Evolutionary conservation across 441 rosid genomes (phyloP).

Genomic region (Gossypium aridum): DNA sequence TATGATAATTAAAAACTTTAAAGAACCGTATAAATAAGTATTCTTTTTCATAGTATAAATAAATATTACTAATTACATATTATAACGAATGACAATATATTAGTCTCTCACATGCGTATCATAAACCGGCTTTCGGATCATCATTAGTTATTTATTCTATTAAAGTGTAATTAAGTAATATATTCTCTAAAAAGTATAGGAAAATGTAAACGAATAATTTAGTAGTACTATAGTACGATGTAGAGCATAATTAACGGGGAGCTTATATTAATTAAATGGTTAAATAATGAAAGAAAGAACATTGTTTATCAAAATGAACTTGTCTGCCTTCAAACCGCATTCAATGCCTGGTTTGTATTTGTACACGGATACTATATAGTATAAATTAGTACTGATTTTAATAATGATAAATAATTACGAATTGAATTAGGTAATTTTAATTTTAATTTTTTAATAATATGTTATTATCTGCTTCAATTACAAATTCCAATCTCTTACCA

Average conservation of each 20-base stretch:
- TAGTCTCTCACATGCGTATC: not conserved
- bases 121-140: not conserved
- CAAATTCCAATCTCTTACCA: no score
- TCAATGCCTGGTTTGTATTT: not conserved
- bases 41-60: not conserved
- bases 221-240: not conserved
- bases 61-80: not conserved
- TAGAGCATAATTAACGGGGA: not conserved
- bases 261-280: not conserved
- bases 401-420: no score
- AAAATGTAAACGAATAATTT: constrained; percentile 1
- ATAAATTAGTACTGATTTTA: no score
- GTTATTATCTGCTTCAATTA: no score
- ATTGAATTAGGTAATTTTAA: no score
- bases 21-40: not conserved
- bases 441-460: no score
- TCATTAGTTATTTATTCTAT: not conserved
- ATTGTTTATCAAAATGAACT: not conserved
- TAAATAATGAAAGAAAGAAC: not conserved
- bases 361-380: not conserved
- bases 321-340: not conserved
- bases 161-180: not conserved
- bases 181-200: not conserved
- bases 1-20: not conserved
- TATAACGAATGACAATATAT: not conserved